Conservation (phyloP, 192 early-diverging fungal genomes). For the Coemansia sp. region DNA sequence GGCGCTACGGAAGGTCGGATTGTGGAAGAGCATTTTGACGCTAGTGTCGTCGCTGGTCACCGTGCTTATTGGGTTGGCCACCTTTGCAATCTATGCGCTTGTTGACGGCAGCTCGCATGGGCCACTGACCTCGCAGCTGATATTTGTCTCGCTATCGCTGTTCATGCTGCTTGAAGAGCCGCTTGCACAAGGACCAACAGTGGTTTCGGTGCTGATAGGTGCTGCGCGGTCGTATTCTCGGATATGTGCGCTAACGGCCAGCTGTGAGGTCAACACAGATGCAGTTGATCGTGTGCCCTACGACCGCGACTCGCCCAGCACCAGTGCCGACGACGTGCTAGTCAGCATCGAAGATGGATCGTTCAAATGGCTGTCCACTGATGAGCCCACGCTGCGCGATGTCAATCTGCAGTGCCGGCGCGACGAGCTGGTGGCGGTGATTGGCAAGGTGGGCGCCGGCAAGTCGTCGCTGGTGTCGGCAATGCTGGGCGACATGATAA, state of each 20-base stretch:
- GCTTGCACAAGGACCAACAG: slow-evolving; percentile 74
- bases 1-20: slow-evolving; percentile 71
- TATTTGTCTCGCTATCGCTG: slow-evolving; percentile 83
- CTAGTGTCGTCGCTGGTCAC: slow-evolving; percentile 83
- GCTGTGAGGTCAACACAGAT: slow-evolving; percentile 72
- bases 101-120: slow-evolving; percentile 51
- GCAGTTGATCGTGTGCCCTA: slow-evolving; percentile 50
- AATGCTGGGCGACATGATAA: slow-evolving; percentile 56
- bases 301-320: slow-evolving; percentile 4
- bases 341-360: slow-evolving; percentile 17
- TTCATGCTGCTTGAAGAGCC: slow-evolving; percentile 92
- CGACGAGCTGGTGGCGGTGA: slow-evolving; percentile 54
- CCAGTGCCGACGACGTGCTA: slow-evolving; percentile 11
- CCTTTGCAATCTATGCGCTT: slow-evolving; percentile 73
- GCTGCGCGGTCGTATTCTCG: slow-evolving; percentile 77
- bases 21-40: slow-evolving; percentile 61
- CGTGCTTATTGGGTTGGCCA: slow-evolving; percentile 77
- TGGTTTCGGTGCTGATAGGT: slow-evolving; percentile 69
- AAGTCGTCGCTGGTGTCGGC: slow-evolving; percentile 63
- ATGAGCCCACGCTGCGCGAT: slow-evolving; percentile 23
- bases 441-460: slow-evolving; percentile 61
- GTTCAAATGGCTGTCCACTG: slow-evolving; percentile 54
- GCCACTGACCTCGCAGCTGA: slow-evolving; percentile 60
- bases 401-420: slow-evolving; percentile 38
- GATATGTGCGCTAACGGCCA: slow-evolving; percentile 68